Percentiles rank a stretch among this genome's conserved stretches.
phyloP scores from a whole-genome alignment of 2,329 filamentous ascomycete species.

The Aspergillus proliferans region DNA sequence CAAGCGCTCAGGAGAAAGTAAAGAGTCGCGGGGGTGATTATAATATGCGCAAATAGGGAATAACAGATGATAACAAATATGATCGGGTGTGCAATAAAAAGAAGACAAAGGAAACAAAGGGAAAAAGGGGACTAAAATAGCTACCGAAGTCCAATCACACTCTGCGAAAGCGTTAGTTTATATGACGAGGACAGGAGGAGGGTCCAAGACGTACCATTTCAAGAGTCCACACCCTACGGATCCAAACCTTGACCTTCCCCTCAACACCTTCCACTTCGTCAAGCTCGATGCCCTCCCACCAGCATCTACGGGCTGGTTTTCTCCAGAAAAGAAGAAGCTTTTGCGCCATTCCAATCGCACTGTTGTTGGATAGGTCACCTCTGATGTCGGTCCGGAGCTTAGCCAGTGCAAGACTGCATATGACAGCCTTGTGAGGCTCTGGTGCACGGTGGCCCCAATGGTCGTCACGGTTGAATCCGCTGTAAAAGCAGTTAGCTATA shows the following conservation, averaged over 20 bases:
- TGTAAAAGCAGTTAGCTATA: slow-evolving; percentile 35
- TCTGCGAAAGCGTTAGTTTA: slow-evolving; percentile 43
- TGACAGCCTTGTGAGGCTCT: slow-evolving; percentile 96
- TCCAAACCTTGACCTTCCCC: slow-evolving; percentile 95
- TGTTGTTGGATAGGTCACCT: slow-evolving; percentile 65
- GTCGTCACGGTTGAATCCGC: slow-evolving; percentile 94
- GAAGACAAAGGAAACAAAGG: slow-evolving; percentile 15
- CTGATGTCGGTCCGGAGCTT: slow-evolving; percentile 85
- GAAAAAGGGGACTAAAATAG: slow-evolving; percentile 5
- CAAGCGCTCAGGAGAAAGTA: slow-evolving; percentile 4
- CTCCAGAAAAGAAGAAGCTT: slow-evolving; percentile 97
- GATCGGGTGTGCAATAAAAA: slow-evolving; percentile 12
- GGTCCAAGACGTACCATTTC: slow-evolving; percentile 64
- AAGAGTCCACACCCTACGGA: slow-evolving; percentile 93
- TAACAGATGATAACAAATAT: slow-evolving; percentile 7
- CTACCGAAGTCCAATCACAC: slow-evolving; percentile 72
- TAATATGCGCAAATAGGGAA: slow-evolving; percentile 6
- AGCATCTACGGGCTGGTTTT: slow-evolving; percentile 91
- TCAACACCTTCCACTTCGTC: slow-evolving; percentile 84
- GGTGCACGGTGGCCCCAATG: slow-evolving; percentile 94
- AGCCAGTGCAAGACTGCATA: slow-evolving; percentile 91
- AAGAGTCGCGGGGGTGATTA: neutral
- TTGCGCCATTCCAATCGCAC: slow-evolving; percentile 93
- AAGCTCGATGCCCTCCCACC: slow-evolving; percentile 97
- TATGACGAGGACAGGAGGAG: neutral